These are phyloP conservation scores for Hymenoscyphus infarciens DNA, from an alignment of 2,329 filamentous ascomycete genomes.

Conservation along the genomic window DNA sequence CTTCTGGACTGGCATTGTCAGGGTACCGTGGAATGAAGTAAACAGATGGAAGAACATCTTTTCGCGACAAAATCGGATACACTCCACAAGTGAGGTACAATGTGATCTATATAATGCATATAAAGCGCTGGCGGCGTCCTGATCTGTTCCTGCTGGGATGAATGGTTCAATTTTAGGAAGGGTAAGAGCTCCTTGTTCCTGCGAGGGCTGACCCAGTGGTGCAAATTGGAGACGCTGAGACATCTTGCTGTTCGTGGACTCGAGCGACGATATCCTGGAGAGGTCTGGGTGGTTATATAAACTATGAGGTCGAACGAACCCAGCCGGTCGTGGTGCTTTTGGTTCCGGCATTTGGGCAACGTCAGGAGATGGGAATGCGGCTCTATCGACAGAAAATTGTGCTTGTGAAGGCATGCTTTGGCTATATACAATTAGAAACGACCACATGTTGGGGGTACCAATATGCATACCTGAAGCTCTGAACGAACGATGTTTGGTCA, in stretches of 20 bases:
- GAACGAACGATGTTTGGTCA: constrained; percentile 46
- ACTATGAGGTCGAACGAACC: constrained; percentile 43
- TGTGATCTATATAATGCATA: constrained; percentile 88
- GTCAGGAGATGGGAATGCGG: constrained; percentile 41
- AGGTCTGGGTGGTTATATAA: constrained; percentile 59
- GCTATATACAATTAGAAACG: constrained; percentile 24
- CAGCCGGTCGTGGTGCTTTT: constrained; percentile 28
- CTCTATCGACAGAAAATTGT: constrained; percentile 35
- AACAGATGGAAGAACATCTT: constrained; percentile 96
- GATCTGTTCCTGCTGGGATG: constrained; percentile 76
- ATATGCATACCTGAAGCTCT: constrained; percentile 48
- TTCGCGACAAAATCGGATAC: constrained; percentile 92
- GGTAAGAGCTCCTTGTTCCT: constrained; percentile 66
- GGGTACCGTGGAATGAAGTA: constrained; percentile 89
- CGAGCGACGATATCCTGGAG: constrained; percentile 54
- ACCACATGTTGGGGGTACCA: neutral
- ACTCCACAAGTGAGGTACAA: constrained; percentile 92
- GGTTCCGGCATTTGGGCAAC: constrained; percentile 35
- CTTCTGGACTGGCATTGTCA: constrained; percentile 96
- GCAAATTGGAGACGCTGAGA: constrained; percentile 58
- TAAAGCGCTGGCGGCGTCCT: constrained; percentile 80
- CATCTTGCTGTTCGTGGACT: constrained; percentile 56
- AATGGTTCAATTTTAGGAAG: constrained; percentile 86
- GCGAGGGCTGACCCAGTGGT: constrained; percentile 50
- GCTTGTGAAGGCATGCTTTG: constrained; percentile 30